Conservation (phyloP, 371 early-diverging fungal genomes). For the Mucor irregularis region DNA sequence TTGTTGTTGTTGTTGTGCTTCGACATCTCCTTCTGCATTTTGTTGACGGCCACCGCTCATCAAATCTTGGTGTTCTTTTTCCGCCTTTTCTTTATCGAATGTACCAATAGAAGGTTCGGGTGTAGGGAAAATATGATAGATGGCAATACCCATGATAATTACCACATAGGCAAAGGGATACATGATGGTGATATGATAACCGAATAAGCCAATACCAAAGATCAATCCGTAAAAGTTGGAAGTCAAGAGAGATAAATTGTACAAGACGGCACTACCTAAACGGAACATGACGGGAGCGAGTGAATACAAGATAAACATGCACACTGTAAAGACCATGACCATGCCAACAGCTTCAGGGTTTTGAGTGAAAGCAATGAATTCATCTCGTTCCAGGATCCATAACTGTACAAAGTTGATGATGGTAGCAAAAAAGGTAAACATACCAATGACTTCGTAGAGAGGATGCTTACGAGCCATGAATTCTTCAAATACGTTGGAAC, state of each 20-base stretch:
- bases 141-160: conserved; percentile 58
- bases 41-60: background rate
- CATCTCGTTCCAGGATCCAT: conserved; percentile 58
- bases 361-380: conserved; percentile 27
- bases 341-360: conserved; percentile 39
- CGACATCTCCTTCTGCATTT: background rate
- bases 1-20: background rate
- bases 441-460: conserved; percentile 71
- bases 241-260: conserved; percentile 72
- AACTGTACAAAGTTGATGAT: conserved; percentile 70
- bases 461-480: conserved; percentile 65
- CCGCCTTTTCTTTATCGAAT: conserved; percentile 15
- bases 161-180: conserved; percentile 65
- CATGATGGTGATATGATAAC: conserved; percentile 51
- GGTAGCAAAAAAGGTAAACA: conserved; percentile 68
- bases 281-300: conserved; percentile 68
- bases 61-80: conserved; percentile 13
- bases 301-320: conserved; percentile 68
- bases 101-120: conserved; percentile 29
- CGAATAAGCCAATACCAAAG: conserved; percentile 66
- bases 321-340: conserved; percentile 60
- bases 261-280: conserved; percentile 67
- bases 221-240: conserved; percentile 73
- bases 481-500: conserved; percentile 70
- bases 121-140: conserved; percentile 59